A percentile compares a stretch with the other conserved stretches of the same genome.
Conservation (phyloP, 805 yeast genomes). For the Metschnikowia amazonensis region DNA sequence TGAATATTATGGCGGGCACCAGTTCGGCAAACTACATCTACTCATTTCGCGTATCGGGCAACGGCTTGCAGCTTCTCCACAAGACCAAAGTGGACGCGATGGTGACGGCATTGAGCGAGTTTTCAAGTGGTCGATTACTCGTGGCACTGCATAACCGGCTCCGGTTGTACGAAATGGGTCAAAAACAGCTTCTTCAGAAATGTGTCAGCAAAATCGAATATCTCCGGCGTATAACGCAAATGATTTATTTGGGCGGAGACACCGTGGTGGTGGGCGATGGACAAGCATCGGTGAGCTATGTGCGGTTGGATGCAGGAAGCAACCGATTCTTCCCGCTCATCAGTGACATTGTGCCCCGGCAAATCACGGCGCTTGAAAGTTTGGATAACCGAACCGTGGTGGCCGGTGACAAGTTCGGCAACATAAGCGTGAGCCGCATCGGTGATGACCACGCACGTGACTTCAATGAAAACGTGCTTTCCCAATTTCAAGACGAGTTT, state of each 20-base stretch:
- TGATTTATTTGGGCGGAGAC: constrained; percentile 48
- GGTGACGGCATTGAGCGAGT: constrained; percentile 44
- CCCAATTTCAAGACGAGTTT: constrained; percentile 25
- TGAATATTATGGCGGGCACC: constrained; percentile 26
- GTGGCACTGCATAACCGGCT: constrained; percentile 54
- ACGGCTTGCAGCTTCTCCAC: constrained; percentile 49
- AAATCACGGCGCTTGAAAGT: constrained; percentile 54
- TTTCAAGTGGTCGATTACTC: constrained; percentile 56
- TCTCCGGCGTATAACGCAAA: constrained; percentile 46
- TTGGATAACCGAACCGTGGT: constrained; percentile 74
- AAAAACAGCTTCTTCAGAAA: constrained; percentile 72
- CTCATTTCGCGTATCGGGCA: constrained; percentile 35
- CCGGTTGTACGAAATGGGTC: constrained; percentile 69
- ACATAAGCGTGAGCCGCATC: constrained; percentile 62
- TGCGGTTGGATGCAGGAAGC: constrained; percentile 45
- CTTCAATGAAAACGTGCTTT: constrained; percentile 47
- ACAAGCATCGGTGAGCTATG: constrained; percentile 57
- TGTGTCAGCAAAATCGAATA: constrained; percentile 46
- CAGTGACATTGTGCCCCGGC: constrained; percentile 67
- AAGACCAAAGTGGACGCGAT: constrained; percentile 51
- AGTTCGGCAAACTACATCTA: constrained; percentile 28
- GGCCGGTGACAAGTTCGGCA: constrained; percentile 89
- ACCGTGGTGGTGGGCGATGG: constrained; percentile 72
- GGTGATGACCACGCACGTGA: constrained; percentile 46
- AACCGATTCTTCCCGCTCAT: constrained; percentile 59